Percentiles rank a stretch among this genome's conserved stretches.
These are phyloP conservation scores for Meyerozyma sp. DNA, from an alignment of 1,139 yeast species.

Conservation along the genomic window DNA sequence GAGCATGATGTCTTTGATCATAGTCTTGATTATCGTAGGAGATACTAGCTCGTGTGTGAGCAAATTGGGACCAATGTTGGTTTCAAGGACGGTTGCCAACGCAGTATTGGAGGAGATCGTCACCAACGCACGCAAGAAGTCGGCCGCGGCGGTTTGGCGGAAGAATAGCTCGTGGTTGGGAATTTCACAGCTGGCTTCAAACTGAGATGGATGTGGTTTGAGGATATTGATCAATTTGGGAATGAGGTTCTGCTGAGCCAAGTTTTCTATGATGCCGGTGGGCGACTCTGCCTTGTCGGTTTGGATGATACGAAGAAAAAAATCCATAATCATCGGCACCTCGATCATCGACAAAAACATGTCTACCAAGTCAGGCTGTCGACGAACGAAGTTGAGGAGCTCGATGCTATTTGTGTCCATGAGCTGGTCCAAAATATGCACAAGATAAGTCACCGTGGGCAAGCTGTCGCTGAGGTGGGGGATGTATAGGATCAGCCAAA, in stretches of 20 bases:
- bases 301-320: slow-evolving; percentile 54
- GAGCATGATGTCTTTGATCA: slow-evolving; percentile 40
- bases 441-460: slow-evolving; percentile 36
- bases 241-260: slow-evolving; percentile 47
- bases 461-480: slow-evolving; percentile 35
- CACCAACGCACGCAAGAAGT: slow-evolving; percentile 86
- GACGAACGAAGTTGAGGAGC: slow-evolving; percentile 49
- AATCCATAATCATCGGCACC: slow-evolving; percentile 53
- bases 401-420: slow-evolving; percentile 45
- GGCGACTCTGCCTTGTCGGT: slow-evolving; percentile 64
- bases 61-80: slow-evolving; percentile 32
- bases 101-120: slow-evolving; percentile 78
- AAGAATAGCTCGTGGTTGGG: slow-evolving; percentile 43
- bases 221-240: slow-evolving; percentile 48
- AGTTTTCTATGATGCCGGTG: slow-evolving; percentile 53
- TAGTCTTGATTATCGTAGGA: slow-evolving; percentile 26
- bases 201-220: slow-evolving; percentile 39
- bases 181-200: slow-evolving; percentile 17
- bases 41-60: slow-evolving; percentile 40
- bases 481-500: slow-evolving; percentile 38
- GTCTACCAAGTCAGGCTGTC: slow-evolving; percentile 49
- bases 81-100: slow-evolving; percentile 40
- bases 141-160: slow-evolving; percentile 91
- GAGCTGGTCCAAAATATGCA: slow-evolving; percentile 41
- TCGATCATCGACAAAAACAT: slow-evolving; percentile 50